phyloP scores from a whole-genome alignment of 768 basidiomycete species.

The Gyrodon lividus region DNA sequence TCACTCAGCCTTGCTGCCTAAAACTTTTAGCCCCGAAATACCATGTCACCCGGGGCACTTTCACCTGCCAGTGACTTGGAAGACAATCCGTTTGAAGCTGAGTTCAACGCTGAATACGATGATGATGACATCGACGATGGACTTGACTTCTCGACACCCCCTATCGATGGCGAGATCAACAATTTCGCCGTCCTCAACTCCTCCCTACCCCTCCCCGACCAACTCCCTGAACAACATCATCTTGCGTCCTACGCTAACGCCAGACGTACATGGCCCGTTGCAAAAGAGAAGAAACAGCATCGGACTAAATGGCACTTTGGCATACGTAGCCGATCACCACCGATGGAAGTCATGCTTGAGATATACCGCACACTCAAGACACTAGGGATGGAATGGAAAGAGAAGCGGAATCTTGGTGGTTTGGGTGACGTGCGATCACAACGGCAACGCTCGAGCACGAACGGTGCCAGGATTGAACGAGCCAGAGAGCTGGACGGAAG shows the following conservation, averaged over 20 bases:
- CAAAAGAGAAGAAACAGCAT: slow-evolving; percentile 68
- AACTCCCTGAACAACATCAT: slow-evolving; percentile 63
- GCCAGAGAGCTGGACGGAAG: slow-evolving; percentile 59
- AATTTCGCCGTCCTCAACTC: slow-evolving; percentile 90
- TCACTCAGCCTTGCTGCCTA: slow-evolving; percentile 7
- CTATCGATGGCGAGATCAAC: slow-evolving; percentile 39
- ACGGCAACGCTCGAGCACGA: slow-evolving; percentile 34
- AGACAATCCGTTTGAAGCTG: slow-evolving; percentile 79
- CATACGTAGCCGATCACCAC: slow-evolving; percentile 89
- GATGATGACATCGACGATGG: slow-evolving; percentile 60
- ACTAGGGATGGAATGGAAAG: slow-evolving; percentile 97
- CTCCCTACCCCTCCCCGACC: slow-evolving; percentile 74
- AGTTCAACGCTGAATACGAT: slow-evolving; percentile 48
- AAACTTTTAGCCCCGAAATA: slow-evolving; percentile 59
- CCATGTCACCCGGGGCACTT: slow-evolving; percentile 62
- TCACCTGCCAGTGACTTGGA: slow-evolving; percentile 67
- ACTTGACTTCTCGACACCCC: slow-evolving; percentile 47
- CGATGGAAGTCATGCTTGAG: slow-evolving; percentile 99
- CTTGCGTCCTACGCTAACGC: slow-evolving; percentile 66
- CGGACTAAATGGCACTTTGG: slow-evolving; percentile 98
- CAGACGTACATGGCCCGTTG: slow-evolving; percentile 37
- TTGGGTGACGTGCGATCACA: slow-evolving; percentile 49
- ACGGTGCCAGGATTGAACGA: slow-evolving; percentile 55
- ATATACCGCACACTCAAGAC: slow-evolving; percentile 91
- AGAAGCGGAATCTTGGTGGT: slow-evolving; percentile 78